These are phyloP conservation scores for Blastomyces emzantsi DNA, from an alignment of 2,329 filamentous ascomycete species.

Conservation along the genomic window DNA sequence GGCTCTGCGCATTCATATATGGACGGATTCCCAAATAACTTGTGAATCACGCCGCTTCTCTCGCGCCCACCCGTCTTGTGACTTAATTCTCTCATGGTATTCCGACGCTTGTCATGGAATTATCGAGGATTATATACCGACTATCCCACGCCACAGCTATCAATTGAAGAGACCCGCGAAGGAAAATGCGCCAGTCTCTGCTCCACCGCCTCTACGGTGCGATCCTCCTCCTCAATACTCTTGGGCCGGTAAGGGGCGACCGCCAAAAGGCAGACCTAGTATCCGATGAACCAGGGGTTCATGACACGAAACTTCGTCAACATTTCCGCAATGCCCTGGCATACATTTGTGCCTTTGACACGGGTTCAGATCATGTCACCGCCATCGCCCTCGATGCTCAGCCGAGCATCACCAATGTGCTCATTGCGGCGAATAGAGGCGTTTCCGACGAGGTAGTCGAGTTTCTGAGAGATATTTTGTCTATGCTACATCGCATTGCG, in stretches of 20 bases:
- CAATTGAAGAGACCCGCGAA: neutral
- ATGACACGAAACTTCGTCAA: neutral
- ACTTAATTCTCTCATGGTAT: neutral
- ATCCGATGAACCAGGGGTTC: neutral
- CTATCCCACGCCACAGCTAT: neutral
- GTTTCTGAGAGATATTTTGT: neutral
- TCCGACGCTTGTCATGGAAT: neutral
- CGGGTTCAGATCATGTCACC: conserved; percentile 2
- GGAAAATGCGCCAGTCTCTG: neutral
- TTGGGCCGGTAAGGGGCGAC: conserved; percentile 1
- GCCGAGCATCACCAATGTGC: neutral
- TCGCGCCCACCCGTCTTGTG: neutral
- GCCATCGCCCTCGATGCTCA: conserved; percentile 5
- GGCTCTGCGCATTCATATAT: neutral
- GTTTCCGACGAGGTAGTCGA: neutral
- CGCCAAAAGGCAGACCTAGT: conserved; percentile 3
- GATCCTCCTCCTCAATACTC: conserved; percentile 2
- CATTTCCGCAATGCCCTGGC: conserved; percentile 5
- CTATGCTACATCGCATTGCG: neutral
- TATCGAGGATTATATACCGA: neutral
- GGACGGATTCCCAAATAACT: neutral
- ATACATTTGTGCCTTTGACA: conserved; percentile 3
- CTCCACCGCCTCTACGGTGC: conserved; percentile 2
- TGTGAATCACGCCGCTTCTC: neutral
- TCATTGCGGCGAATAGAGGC: neutral